Base-by-base conservation (phyloP, 1,139 yeast species). In the Debaryomyces subglobosus region DNA sequence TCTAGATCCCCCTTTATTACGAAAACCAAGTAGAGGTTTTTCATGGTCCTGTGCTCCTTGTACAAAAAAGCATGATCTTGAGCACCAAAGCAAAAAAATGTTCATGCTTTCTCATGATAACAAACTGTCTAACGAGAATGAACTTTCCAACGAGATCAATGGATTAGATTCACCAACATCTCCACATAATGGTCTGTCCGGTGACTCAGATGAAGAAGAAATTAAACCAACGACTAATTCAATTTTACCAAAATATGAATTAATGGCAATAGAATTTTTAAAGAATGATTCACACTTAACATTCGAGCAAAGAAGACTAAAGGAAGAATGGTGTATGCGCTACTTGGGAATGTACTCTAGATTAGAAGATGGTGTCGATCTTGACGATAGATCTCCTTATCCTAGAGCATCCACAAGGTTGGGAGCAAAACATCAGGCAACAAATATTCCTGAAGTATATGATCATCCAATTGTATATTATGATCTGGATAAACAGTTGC, bases 31-130 rank as follows among this genome's bases (percentile, higher is more conserved):
- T 43, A 71, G 96, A 49, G 97, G 97, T 1, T 88, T 90, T 62
- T 89, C 91, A 5, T 92, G 97, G 97, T 79, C 91, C n/a, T 92
- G 97, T 73, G 94, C 90, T 21, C 65, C 73, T 2, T 91, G 97
- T 68, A 78, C 88, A 16, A 81, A 79, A 56, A 73, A 62, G 33
- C 70, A 67, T 47, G 63, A 67, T 27, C 53, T 62, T 23, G 65
- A 64, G 46, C 63, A 65, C 46, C 68, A 68, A 45, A 60, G 58
- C 44, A 68, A 64, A 42, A 60, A 65, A 32, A 66, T 69, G 49
- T 53, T 75, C 46, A 76, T 76, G 80, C 64, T 76, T 39, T 69
- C 77, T 9, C 71, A 71, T 48, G 79, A 75, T 51, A 75, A 75
- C 52, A 72, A 74, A 49, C 67, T 72, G 47, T 68, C 77, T 3